A percentile compares a stretch with the other conserved stretches of the same genome.
phyloP scores from a whole-genome alignment of 1,284 basidiomycete genomes.

The Heterobasidion annosum region DNA sequence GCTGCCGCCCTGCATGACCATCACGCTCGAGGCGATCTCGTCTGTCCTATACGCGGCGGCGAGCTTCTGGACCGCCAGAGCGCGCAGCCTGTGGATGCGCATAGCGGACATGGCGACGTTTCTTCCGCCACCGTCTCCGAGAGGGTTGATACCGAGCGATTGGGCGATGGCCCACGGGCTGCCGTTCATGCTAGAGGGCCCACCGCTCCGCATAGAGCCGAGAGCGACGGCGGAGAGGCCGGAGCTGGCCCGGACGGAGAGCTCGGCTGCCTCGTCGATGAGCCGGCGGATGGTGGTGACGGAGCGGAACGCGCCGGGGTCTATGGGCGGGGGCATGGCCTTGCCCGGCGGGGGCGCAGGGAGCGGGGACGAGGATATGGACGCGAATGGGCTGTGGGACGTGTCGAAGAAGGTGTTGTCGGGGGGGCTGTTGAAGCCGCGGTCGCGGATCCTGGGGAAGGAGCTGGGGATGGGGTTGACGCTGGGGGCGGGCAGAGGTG shows the following conservation, averaged over 20 bases:
- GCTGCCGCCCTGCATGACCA: conserved; percentile 85
- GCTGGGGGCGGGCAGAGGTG: conserved; percentile 13
- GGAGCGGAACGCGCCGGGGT: conserved; percentile 73
- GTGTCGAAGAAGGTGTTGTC: conserved; percentile 50
- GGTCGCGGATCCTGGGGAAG: conserved; percentile 23
- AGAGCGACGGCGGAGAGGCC: conserved; percentile 67
- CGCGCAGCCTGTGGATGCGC: conserved; percentile 66
- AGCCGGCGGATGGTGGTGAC: conserved; percentile 64
- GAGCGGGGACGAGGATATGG: conserved; percentile 31
- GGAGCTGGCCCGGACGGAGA: conserved; percentile 73
- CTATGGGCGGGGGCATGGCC: conserved; percentile 70
- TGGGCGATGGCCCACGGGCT: conserved; percentile 53
- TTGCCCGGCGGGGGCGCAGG: conserved; percentile 48
- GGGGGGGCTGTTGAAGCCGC: conserved; percentile 29
- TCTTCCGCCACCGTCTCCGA: conserved; percentile 35
- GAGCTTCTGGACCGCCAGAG: conserved; percentile 73
- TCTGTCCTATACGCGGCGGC: conserved; percentile 74
- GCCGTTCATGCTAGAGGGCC: conserved; percentile 18
- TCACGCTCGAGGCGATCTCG: conserved; percentile 81
- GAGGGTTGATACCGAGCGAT: conserved; percentile 47
- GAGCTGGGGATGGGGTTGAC: conserved; percentile 19
- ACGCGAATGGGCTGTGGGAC: conserved; percentile 28
- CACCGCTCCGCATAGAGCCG: conserved; percentile 44
- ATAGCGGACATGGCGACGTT: conserved; percentile 75
- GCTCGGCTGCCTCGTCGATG: conserved; percentile 77